Evolutionary conservation across 164 flowering plant genomes (phyloP), one percentile per base, ranked within the genome.

Genomic region (Umbilicus rupestris): DNA sequence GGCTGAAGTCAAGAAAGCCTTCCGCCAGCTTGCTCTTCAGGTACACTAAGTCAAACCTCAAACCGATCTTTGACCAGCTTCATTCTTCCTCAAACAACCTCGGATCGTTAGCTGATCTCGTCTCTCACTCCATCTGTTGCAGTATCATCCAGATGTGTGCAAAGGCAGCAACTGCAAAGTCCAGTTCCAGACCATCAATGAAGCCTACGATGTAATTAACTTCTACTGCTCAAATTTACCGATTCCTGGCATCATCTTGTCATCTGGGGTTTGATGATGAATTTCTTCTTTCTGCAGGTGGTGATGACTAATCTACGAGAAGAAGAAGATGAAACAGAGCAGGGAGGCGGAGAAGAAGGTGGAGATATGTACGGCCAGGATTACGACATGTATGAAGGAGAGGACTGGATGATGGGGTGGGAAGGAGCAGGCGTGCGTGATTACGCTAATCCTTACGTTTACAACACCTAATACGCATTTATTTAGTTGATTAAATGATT

Each of bases 121-220:
- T 33, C 15, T 12, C 26, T 47, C 71, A n/a, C n/a, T n/a, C n/a
- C n/a, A n/a, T n/a, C n/a, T 20, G 17, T 77, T 79, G 33, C 93
- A 93, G 98, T 91, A 94, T 82, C 98, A 94, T 78, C 98, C 97
- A 0, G 98, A 94, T 71, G 95, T 94, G 0, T 94, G 97, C 76
- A 86, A 79, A 79, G 98, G 86, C 70, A 83, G 59, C 79, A 80
- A 91, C 68, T 87, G 91, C 39, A 83, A 87, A 0, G 82, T 85
- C 17, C 86, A 87, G 68, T 91, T 94, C 71, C 85, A 85, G 31
- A 80, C 57, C 12, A 90, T 94, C 26, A 84, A 89, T 65, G 96
- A 94, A 80, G 98, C 97, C 20, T 94, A 89, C 60, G 85, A 89
- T 83, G 96, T 87, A 76, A 31, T 87, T 70, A 1, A 2, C 19